phyloP scores from a whole-genome alignment of 768 basidiomycete genomes.

The Tulasnella sp. region DNA sequence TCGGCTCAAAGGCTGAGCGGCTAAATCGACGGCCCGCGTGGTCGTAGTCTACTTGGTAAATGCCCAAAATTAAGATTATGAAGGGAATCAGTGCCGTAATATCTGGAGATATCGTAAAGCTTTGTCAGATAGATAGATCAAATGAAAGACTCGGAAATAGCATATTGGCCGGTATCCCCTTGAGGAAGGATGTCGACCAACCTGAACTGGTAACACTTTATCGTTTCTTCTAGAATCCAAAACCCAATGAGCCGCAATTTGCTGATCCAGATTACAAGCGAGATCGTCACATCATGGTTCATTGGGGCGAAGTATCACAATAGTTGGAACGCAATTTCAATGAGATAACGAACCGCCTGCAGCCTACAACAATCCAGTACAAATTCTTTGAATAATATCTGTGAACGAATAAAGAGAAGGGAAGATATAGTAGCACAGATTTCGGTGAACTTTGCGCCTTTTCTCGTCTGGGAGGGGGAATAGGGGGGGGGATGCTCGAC shows the following conservation, averaged over 20 bases:
- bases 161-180: too few species aligned
- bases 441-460: not conserved
- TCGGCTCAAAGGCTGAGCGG: too few species aligned
- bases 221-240: too few species aligned
- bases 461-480: not conserved
- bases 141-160: not conserved
- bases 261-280: not conserved
- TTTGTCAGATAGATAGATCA: too few species aligned
- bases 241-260: not conserved
- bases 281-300: not conserved
- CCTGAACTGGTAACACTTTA: too few species aligned
- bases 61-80: too few species aligned
- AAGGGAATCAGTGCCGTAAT: too few species aligned
- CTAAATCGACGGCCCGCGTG: too few species aligned
- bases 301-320: not conserved
- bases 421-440: not conserved
- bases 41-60: too few species aligned
- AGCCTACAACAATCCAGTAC: not conserved
- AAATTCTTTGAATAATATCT: not conserved
- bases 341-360: not conserved
- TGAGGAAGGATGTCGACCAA: too few species aligned
- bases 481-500: not conserved
- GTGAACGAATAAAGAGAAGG: not conserved
- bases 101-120: too few species aligned
- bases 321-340: not conserved